phyloP scores from a whole-genome alignment of 768 basidiomycete genomes.

The Tubosaeta brunneosetosa region DNA sequence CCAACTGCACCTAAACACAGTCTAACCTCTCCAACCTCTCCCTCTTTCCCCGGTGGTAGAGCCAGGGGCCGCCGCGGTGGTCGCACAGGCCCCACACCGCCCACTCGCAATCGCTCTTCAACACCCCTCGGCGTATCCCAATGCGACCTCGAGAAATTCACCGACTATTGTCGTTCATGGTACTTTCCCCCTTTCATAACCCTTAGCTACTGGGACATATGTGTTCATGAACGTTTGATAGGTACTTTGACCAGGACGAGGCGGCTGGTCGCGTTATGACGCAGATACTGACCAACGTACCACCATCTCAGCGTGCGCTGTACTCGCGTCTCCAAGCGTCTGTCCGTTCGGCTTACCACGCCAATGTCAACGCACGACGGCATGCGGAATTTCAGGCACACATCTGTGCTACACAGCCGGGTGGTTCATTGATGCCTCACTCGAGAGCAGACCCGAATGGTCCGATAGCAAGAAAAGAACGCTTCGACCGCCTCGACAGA shows the following conservation, averaged over 20 bases:
- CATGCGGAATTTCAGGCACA: slow-evolving; percentile 86
- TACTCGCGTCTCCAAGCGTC: slow-evolving; percentile 85
- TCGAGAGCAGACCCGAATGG: slow-evolving; percentile 64
- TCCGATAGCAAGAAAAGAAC: slow-evolving; percentile 66
- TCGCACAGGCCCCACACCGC: slow-evolving; percentile 47
- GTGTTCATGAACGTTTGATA: slow-evolving; percentile 27
- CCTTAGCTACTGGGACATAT: neutral
- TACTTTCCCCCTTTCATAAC: slow-evolving; percentile 29
- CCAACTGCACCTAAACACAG: slow-evolving; percentile 38
- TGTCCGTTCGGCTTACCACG: slow-evolving; percentile 81
- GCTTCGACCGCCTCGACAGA: slow-evolving; percentile 66
- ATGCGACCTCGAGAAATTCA: slow-evolving; percentile 74
- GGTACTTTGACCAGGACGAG: slow-evolving; percentile 84
- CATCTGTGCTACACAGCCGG: slow-evolving; percentile 70
- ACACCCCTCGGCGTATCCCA: slow-evolving; percentile 64
- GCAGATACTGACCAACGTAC: slow-evolving; percentile 72
- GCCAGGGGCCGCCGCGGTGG: slow-evolving; percentile 47
- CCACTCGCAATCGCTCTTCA: slow-evolving; percentile 56
- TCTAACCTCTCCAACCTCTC: slow-evolving; percentile 53
- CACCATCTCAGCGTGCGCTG: slow-evolving; percentile 79
- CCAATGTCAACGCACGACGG: slow-evolving; percentile 68
- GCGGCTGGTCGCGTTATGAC: slow-evolving; percentile 76
- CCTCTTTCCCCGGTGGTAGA: slow-evolving; percentile 46
- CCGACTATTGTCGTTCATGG: slow-evolving; percentile 75
- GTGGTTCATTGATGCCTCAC: slow-evolving; percentile 73